A percentile compares a stretch with the other conserved stretches of the same genome.
These are phyloP conservation scores for Epichloe uncinata DNA, from an alignment of 2,329 filamentous ascomycete species.

Conservation along the genomic window DNA sequence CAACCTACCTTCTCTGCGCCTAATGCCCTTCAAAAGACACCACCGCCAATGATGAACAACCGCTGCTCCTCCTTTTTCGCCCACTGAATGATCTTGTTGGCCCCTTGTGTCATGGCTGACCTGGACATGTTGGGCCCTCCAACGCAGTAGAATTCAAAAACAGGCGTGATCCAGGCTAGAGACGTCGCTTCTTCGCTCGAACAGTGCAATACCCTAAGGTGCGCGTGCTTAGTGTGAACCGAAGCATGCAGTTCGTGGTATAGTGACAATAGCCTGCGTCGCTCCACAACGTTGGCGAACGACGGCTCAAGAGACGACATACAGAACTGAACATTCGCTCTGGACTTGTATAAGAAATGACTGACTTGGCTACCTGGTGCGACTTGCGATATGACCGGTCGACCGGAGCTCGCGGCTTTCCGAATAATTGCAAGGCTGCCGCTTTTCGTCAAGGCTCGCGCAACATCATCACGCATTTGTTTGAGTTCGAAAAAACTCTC, in stretches of 20 bases:
- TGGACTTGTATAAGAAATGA: conserved; percentile 93
- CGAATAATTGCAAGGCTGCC: conserved; percentile 64
- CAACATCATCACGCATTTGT: conserved; percentile 51
- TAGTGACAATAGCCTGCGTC: conserved; percentile 63
- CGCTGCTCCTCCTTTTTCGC: conserved; percentile 83
- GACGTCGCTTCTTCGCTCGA: conserved; percentile 63
- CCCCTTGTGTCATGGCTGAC: conserved; percentile 63
- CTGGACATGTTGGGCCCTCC: conserved; percentile 59
- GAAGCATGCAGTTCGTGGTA: conserved; percentile 77
- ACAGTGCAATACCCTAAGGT: conserved; percentile 76
- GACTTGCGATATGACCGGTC: conserved; percentile 60
- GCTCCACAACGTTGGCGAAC: conserved; percentile 45
- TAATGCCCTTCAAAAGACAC: conserved; percentile 46
- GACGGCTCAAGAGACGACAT: conserved; percentile 71
- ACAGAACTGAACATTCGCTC: conserved; percentile 87
- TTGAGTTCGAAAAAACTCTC: conserved; percentile 93
- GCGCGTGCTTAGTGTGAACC: conserved; percentile 72
- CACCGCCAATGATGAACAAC: conserved; percentile 94
- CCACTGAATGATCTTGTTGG: conserved; percentile 86
- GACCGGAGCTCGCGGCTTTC: conserved; percentile 54
- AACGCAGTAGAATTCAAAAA: conserved; percentile 94
- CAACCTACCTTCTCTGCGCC: neutral
- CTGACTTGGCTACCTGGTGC: conserved; percentile 67
- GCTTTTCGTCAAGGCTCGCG: conserved; percentile 59
- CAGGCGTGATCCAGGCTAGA: conserved; percentile 79